These are phyloP conservation scores for Capsicum pubescens DNA, from an alignment of 257 asterid genomes.

Conservation along the genomic window DNA sequence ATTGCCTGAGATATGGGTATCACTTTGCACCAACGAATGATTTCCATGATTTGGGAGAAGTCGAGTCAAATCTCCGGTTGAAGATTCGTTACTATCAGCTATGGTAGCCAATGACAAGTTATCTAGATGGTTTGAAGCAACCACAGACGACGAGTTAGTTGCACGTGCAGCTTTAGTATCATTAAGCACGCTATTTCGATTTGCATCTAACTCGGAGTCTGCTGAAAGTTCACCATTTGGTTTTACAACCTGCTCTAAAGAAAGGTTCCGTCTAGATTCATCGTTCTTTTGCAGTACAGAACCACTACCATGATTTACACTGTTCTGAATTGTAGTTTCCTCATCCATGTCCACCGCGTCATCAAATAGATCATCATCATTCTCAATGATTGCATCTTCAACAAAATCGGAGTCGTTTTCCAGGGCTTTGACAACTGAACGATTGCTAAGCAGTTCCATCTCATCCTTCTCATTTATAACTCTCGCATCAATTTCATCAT, in stretches of 20 bases:
- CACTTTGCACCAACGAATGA: slow-evolving; percentile 28
- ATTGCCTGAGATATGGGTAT: slow-evolving; percentile 30
- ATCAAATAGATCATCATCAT: slow-evolving; percentile 43
- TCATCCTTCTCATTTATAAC: slow-evolving; percentile 30
- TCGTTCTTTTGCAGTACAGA: slow-evolving; percentile 22
- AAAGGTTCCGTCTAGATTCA: slow-evolving; percentile 31
- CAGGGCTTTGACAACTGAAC: slow-evolving; percentile 39
- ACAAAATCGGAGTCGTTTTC: slow-evolving; percentile 65
- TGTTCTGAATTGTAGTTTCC: slow-evolving; percentile 35
- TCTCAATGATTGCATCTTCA: slow-evolving; percentile 63
- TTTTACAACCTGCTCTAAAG: slow-evolving; percentile 40
- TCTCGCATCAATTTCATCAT: slow-evolving; percentile 31
- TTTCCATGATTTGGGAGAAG: slow-evolving; percentile 24
- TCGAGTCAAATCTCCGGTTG: slow-evolving; percentile 16
- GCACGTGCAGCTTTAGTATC: slow-evolving; percentile 14
- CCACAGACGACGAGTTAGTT: slow-evolving; percentile 27
- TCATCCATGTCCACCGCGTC: slow-evolving; percentile 44
- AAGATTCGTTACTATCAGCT: slow-evolving; percentile 28
- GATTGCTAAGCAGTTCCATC: slow-evolving; percentile 33
- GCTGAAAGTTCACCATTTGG: slow-evolving; percentile 35
- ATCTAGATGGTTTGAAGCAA: slow-evolving; percentile 31
- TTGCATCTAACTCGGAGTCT: slow-evolving; percentile 29
- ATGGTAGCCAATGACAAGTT: slow-evolving; percentile 38
- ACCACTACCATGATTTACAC: slow-evolving; percentile 20
- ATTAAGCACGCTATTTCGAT: background rate